phyloP scores from a whole-genome alignment of 106 monocot species.

The Xerophyta viscosa region DNA sequence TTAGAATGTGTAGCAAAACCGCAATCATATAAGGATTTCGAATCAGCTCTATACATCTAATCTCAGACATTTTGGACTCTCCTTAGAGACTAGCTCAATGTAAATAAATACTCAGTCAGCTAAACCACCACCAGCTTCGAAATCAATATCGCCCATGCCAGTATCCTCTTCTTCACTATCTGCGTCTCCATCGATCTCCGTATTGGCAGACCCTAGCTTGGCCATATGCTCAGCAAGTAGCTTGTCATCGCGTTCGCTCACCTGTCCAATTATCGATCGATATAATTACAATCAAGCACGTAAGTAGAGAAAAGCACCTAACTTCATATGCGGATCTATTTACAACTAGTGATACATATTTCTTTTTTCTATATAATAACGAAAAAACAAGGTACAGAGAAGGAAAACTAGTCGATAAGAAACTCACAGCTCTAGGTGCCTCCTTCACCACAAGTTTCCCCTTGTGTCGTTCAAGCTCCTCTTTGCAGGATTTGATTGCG shows the following conservation, averaged over 20 bases:
- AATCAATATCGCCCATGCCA: slow-evolving; percentile 55
- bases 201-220: slow-evolving; percentile 38
- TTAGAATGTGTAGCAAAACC: too few species aligned
- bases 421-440: slow-evolving; percentile 81
- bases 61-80: background rate
- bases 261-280: slow-evolving; percentile 18
- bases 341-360: too few species aligned
- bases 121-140: slow-evolving; percentile 18
- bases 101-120: background rate
- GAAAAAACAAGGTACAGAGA: background rate
- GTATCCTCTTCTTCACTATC: slow-evolving; percentile 66
- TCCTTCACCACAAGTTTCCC: slow-evolving; percentile 84
- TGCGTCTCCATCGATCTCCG: slow-evolving; percentile 62
- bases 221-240: slow-evolving; percentile 68
- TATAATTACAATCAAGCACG: too few species aligned
- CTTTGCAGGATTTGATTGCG: slow-evolving; percentile 66
- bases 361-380: too few species aligned
- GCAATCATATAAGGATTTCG: background rate
- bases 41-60: background rate
- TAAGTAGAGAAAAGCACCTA: too few species aligned
- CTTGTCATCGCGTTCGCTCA: slow-evolving; percentile 77
- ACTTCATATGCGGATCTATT: too few species aligned
- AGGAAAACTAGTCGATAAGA: background rate
- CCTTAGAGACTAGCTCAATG: background rate
- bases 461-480: slow-evolving; percentile 60